phyloP scores from a whole-genome alignment of 2,329 filamentous ascomycete genomes.

The Phyllosticta paracitricarpa region DNA sequence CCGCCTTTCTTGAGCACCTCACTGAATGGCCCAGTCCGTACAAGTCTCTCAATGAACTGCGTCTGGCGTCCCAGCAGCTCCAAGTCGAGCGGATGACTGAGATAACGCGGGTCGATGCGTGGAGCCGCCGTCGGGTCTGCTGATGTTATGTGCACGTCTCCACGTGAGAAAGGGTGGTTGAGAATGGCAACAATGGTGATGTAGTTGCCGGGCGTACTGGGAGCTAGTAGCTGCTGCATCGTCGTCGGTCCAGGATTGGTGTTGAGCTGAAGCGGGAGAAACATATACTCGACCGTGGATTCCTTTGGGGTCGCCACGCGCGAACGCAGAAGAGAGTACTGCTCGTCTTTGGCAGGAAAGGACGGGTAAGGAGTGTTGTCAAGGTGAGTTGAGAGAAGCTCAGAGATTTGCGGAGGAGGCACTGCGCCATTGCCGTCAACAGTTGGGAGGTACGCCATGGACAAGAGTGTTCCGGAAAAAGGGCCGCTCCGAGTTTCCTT shows the following conservation, averaged over 20 bases:
- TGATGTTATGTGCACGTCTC: constrained; percentile 22
- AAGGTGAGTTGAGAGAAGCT: not conserved
- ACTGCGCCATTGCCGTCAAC: constrained; percentile 14
- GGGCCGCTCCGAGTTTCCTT: constrained; percentile 15
- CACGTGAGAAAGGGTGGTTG: constrained; percentile 23
- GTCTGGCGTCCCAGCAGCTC: constrained; percentile 28
- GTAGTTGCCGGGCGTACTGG: constrained; percentile 12
- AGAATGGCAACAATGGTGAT: constrained; percentile 13
- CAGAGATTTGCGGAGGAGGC: not conserved
- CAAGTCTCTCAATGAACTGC: constrained; percentile 25
- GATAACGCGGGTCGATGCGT: constrained; percentile 30
- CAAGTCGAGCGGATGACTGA: constrained; percentile 33
- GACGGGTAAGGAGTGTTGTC: not conserved
- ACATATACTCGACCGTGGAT: constrained; percentile 3
- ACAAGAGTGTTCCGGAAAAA: constrained; percentile 16
- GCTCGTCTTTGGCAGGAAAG: not conserved
- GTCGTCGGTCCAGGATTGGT: not conserved
- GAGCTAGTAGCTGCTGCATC: constrained; percentile 3
- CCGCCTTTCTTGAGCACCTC: constrained; percentile 23
- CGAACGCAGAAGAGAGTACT: constrained; percentile 4
- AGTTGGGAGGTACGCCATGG: constrained; percentile 17
- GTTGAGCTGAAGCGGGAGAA: constrained; percentile 1
- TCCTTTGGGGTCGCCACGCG: constrained; percentile 1
- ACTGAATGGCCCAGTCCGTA: constrained; percentile 21
- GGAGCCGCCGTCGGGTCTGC: constrained; percentile 21